Evolutionary conservation across 192 early-diverging fungal species (phyloP).

Genomic region (Coemansia sp.): DNA sequence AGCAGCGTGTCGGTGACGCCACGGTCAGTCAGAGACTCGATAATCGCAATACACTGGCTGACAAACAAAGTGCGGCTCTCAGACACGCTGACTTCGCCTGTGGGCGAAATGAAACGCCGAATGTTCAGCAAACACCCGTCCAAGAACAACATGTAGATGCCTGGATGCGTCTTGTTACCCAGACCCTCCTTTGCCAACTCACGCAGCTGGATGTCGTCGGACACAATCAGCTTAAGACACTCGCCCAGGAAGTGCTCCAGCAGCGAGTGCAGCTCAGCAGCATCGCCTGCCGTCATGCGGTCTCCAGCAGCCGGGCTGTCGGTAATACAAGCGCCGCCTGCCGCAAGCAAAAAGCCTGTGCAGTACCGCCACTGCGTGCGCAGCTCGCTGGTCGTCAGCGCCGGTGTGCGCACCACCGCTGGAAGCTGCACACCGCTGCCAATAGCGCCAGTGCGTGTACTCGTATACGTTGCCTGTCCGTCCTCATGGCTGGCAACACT

Average conservation of each 20-base stretch:
- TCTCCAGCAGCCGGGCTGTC: constrained; percentile 30
- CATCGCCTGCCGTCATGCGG: constrained; percentile 45
- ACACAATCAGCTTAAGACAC: constrained; percentile 53
- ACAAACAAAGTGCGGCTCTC: constrained; percentile 56
- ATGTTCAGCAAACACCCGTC: constrained; percentile 49
- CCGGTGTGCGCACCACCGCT: constrained; percentile 26
- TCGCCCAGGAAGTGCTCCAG: constrained; percentile 56
- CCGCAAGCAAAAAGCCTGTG: constrained; percentile 52
- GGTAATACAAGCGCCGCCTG: constrained; percentile 45
- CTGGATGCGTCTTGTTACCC: constrained; percentile 54
- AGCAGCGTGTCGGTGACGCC: constrained; percentile 41
- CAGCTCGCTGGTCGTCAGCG: constrained; percentile 40
- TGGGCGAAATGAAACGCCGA: constrained; percentile 50
- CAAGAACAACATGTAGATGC: constrained; percentile 54
- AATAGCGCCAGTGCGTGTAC: constrained; percentile 21
- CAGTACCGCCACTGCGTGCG: constrained; percentile 56
- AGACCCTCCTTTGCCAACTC: constrained; percentile 53
- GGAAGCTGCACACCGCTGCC: constrained; percentile 47
- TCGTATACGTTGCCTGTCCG: constrained; percentile 1
- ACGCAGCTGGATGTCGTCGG: constrained; percentile 53
- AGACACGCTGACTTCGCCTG: constrained; percentile 51
- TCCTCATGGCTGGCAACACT: constrained; percentile 13
- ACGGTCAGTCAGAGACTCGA: constrained; percentile 49
- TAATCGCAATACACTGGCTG: constrained; percentile 53
- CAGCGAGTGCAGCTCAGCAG: constrained; percentile 49